These are phyloP conservation scores for Scolecobasidium constrictum DNA, from an alignment of 2,329 filamentous ascomycete genomes.

Conservation along the genomic window DNA sequence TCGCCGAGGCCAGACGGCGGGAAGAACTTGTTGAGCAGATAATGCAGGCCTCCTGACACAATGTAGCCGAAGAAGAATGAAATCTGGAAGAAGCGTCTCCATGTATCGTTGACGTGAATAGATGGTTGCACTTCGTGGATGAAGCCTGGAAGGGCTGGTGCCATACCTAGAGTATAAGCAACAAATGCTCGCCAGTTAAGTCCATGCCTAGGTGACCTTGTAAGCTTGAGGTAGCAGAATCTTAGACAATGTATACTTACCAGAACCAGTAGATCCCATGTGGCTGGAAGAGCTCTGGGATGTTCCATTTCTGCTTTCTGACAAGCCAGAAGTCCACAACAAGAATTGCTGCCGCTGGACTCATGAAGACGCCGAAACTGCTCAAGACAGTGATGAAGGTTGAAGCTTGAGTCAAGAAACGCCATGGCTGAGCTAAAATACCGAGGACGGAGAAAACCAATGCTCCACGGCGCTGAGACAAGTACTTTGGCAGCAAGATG, in stretches of 20 bases:
- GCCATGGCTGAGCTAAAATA: conserved; percentile 16
- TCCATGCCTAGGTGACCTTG: too few species aligned
- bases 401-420: conserved; percentile 14
- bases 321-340: conserved; percentile 19
- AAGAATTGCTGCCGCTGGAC: conserved; percentile 15
- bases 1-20: conserved; percentile 12
- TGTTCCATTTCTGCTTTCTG: conserved; percentile 14
- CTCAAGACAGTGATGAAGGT: conserved; percentile 19
- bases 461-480: conserved; percentile 13
- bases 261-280: conserved; percentile 9
- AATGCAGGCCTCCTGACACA: conserved; percentile 11
- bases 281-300: conserved; percentile 17
- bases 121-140: not conserved
- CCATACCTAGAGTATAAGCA: conserved; percentile 17
- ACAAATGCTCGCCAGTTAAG: conserved; percentile 17
- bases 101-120: conserved; percentile 7
- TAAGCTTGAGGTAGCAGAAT: too few species aligned
- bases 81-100: conserved; percentile 13
- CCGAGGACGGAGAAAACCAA: conserved; percentile 17
- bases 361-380: conserved; percentile 18
- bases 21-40: conserved; percentile 11
- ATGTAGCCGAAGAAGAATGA: conserved; percentile 13
- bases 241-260: too few species aligned
- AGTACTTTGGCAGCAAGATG: conserved; percentile 15
- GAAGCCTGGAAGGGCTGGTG: conserved; percentile 13